A percentile compares a stretch with the other conserved stretches of the same genome.
These are phyloP conservation scores for Candida boleticola DNA, from an alignment of 805 yeast species.

Conservation along the genomic window DNA sequence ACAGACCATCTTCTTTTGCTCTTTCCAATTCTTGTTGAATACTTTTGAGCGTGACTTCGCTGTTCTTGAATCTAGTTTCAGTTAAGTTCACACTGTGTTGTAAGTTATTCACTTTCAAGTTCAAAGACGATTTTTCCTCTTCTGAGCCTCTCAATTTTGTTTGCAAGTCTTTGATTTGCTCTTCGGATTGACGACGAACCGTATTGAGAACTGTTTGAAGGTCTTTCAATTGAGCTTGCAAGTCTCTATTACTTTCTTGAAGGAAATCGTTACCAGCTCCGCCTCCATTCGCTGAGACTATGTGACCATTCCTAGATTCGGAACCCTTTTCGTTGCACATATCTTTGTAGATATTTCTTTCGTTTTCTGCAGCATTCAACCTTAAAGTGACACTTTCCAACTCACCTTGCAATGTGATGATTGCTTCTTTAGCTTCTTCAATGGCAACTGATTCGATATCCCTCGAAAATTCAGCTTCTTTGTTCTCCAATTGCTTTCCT, in stretches of 20 bases:
- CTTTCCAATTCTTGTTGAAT: conserved; percentile 26
- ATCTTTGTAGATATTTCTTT: conserved; percentile 64
- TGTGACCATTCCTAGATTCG: background rate
- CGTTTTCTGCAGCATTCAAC: conserved; percentile 54
- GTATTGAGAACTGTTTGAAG: conserved; percentile 34
- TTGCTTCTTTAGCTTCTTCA: conserved; percentile 68
- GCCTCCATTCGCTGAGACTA: conserved; percentile 5
- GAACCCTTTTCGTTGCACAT: conserved; percentile 5
- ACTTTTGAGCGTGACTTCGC: conserved; percentile 31
- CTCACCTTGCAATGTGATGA: conserved; percentile 58
- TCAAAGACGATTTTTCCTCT: conserved; percentile 37
- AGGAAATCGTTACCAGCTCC: conserved; percentile 16
- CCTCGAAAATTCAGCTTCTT: conserved; percentile 46
- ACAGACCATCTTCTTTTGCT: conserved; percentile 26
- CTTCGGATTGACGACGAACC: conserved; percentile 37
- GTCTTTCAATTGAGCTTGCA: conserved; percentile 33
- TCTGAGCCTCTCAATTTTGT: conserved; percentile 26
- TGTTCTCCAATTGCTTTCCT: conserved; percentile 66
- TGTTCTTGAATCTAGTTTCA: conserved; percentile 49
- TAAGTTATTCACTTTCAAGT: conserved; percentile 51
- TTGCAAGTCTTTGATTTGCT: conserved; percentile 47
- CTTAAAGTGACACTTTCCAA: conserved; percentile 50
- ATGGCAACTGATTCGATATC: conserved; percentile 47
- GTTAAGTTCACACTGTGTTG: conserved; percentile 53
- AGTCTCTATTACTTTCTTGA: conserved; percentile 25